phyloP scores from a whole-genome alignment of 192 early-diverging fungal genomes.

The Linderina pennispora region DNA sequence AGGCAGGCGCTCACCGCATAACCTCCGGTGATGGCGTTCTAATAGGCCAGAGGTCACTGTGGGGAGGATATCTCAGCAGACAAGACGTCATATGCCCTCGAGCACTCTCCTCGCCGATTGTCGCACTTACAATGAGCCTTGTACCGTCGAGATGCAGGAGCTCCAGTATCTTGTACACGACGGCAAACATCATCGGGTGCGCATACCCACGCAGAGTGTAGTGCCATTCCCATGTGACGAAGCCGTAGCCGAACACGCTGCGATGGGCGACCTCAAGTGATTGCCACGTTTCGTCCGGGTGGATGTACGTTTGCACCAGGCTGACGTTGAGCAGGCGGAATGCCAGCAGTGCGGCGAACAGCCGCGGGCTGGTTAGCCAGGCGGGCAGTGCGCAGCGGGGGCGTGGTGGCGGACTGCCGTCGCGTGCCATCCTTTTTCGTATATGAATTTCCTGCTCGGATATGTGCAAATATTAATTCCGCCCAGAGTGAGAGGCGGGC shows the following conservation, averaged over 20 bases:
- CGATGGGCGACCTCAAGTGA: slow-evolving; percentile 85
- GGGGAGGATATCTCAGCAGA: no score
- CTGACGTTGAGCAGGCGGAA: slow-evolving; percentile 30
- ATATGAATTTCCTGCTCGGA: no score
- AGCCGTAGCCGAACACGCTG: slow-evolving; percentile 83
- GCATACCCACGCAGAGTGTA: slow-evolving; percentile 71
- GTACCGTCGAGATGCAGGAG: slow-evolving; percentile 59
- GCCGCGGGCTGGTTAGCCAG: slow-evolving; percentile 1
- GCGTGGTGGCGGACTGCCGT: not conserved
- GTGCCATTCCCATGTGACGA: slow-evolving; percentile 93
- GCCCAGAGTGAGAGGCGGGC: no score
- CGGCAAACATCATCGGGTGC: slow-evolving; percentile 84
- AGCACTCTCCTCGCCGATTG: no score
- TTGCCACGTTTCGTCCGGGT: slow-evolving; percentile 98
- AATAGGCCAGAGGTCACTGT: no score
- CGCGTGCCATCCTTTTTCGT: slow-evolving; percentile 2
- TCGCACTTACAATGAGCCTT: slow-evolving; percentile 53
- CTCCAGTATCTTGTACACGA: slow-evolving; percentile 58
- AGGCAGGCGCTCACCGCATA: no score
- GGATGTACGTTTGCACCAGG: slow-evolving; percentile 65
- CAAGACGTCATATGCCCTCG: no score
- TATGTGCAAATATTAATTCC: no score
- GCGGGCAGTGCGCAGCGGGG: not conserved
- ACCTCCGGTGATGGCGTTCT: no score
- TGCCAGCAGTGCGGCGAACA: slow-evolving; percentile 16